Evolutionary conservation across 768 basidiomycete species (phyloP), one percentile per base, ranked within the genome.

Genomic region (Hebeloma cylindrosporum): DNA sequence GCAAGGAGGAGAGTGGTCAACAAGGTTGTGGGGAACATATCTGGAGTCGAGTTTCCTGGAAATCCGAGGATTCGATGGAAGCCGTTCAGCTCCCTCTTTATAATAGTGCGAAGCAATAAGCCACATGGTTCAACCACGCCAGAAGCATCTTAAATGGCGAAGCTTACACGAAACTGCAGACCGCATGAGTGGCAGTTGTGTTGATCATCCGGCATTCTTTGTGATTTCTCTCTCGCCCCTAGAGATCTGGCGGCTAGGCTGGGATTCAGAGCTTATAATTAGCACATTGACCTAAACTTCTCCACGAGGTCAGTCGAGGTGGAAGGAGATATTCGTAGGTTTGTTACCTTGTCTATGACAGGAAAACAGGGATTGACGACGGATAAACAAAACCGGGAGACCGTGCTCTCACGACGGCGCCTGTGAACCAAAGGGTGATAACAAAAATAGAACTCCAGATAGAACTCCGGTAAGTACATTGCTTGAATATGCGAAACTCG

Each of bases 1-100:
- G 73, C 72, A 36, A 79, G 64, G 34, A 78, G 59, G 26, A 79
- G 56, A 37, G 70, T 64, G 27, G 71, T 69, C 45, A 79, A 62
- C 39, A 80, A 53, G 39, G 68, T 68, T 23, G 57, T 54, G 18
- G 60, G 52, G 47, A 59, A 54, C 49, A 55, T 54, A 39, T 40
- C 50, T 28, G 44, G 45, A 40, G 40, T 25, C 30, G 51, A 45
- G 37, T 29, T 49, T 50, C 50, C 54, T 39, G 39, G 45, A 48
- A 45, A 48, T 56, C 33, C 48, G 42, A 32, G 44, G 38, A 54
- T 50, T 45, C 52, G 52, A 54, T 48, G 48, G 21, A 33, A 33
- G 10, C 25, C 4, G 27, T 29, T 30, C 18, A n/a, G 23, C n/a
- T 13, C 18, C 50, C 47, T 46, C 45, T 57, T 51, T 53, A 57